Conservation (phyloP, 192 early-diverging fungal species). For the Coemansia sp. region DNA sequence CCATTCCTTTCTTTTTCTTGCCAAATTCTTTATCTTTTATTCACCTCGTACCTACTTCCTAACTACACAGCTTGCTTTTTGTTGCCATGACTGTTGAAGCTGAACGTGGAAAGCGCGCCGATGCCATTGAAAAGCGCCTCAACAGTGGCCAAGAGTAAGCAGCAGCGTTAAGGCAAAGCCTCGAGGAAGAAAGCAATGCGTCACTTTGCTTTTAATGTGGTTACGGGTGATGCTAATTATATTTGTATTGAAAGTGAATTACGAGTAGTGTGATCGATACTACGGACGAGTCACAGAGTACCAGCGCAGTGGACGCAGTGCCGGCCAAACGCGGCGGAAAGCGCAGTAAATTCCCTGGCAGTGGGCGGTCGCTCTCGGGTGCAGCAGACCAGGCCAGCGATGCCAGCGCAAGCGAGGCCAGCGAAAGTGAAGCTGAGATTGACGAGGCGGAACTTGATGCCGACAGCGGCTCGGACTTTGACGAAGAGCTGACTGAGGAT, state of each 20-base stretch:
- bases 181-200: too few relatives aligned
- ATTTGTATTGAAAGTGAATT: background rate
- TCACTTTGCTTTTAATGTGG: too few relatives aligned
- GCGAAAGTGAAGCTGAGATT: constrained; percentile 34
- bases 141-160: constrained; percentile 12
- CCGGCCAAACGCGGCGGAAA: constrained; percentile 28
- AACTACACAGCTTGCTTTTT: background rate
- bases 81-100: constrained; percentile 22
- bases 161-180: background rate
- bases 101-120: constrained; percentile 21
- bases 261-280: background rate
- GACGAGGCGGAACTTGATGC: constrained; percentile 38
- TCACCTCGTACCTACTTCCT: too few relatives aligned
- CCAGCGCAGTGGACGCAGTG: constrained; percentile 9
- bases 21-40: too few relatives aligned
- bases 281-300: background rate
- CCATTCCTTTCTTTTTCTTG: background rate
- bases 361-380: constrained; percentile 29
- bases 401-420: constrained; percentile 33
- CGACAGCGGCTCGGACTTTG: constrained; percentile 19
- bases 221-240: background rate
- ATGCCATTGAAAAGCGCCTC: constrained; percentile 34
- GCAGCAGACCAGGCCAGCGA: constrained; percentile 1
- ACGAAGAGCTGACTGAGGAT: constrained; percentile 15
- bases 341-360: constrained; percentile 33